Evolutionary conservation across 306 rosid genomes (phyloP).

Genomic region (Castanopsis chinensis): DNA sequence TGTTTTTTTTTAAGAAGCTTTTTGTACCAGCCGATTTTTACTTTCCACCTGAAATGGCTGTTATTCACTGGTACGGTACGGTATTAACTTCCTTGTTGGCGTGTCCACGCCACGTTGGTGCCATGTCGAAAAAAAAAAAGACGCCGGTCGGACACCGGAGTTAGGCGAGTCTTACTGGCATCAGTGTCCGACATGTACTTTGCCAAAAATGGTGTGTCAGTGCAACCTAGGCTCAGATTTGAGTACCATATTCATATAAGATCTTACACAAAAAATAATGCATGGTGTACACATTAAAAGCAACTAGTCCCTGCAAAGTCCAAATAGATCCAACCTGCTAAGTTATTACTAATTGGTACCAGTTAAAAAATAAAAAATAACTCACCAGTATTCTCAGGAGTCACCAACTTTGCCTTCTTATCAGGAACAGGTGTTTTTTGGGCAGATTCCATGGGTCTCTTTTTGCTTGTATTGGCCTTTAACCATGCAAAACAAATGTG

Average conservation of each 20-base stretch:
- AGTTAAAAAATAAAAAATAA: neutral
- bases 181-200: too few relatives aligned
- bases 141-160: too few relatives aligned
- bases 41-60: too few relatives aligned
- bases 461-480: conserved; percentile 47
- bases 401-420: conserved; percentile 63
- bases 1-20: too few relatives aligned
- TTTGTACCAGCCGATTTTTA: too few relatives aligned
- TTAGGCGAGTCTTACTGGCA: too few relatives aligned
- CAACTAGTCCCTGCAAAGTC: neutral
- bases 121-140: too few relatives aligned
- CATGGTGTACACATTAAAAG: neutral
- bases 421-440: conserved; percentile 37
- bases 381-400: conserved; percentile 63
- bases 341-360: neutral
- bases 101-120: too few relatives aligned
- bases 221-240: too few relatives aligned
- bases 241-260: neutral
- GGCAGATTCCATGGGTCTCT: conserved; percentile 42
- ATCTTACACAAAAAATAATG: neutral
- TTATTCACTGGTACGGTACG: too few relatives aligned
- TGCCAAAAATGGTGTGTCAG: too few relatives aligned
- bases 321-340: neutral
- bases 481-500: neutral
- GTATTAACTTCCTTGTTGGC: too few relatives aligned